These are phyloP conservation scores for Mycena rosella DNA, from an alignment of 768 basidiomycete genomes.

Conservation along the genomic window DNA sequence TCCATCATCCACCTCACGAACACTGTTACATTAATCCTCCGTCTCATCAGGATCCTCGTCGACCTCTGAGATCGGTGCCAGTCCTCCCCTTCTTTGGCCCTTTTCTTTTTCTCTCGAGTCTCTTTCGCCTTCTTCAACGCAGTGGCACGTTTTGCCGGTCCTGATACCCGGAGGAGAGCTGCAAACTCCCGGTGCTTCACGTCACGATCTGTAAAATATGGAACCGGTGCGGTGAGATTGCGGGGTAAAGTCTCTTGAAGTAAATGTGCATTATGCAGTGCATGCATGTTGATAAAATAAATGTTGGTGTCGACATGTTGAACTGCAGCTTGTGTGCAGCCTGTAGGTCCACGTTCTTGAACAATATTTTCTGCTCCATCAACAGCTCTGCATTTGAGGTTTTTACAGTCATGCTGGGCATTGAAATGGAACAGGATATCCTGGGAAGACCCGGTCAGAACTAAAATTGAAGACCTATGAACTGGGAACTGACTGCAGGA, in stretches of 20 bases:
- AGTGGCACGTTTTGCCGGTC: slow-evolving; percentile 6
- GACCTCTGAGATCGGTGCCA: too few relatives aligned
- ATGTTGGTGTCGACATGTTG: not conserved
- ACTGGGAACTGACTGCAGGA: not conserved
- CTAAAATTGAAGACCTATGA: not conserved
- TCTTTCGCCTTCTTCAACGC: not conserved
- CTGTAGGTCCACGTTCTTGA: not conserved
- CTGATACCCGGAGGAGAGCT: not conserved
- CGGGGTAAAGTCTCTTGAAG: not conserved
- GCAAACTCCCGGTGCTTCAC: not conserved
- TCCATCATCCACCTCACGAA: too few relatives aligned
- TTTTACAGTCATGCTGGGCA: slow-evolving; percentile 8
- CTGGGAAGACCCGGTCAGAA: not conserved
- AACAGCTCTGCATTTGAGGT: not conserved
- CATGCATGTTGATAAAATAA: slow-evolving; percentile 3
- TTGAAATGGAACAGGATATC: slow-evolving; percentile 4
- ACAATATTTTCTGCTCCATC: not conserved
- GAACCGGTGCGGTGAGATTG: not conserved
- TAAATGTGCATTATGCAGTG: not conserved
- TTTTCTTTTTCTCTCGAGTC: slow-evolving; percentile 7
- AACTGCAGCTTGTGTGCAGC: not conserved
- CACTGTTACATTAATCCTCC: too few relatives aligned
- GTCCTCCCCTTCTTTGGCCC: not conserved
- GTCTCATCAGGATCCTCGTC: too few relatives aligned
- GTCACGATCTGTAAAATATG: not conserved